These are phyloP conservation scores for Haplosporangium sp. DNA, from an alignment of 371 early-diverging fungal species.

Conservation along the genomic window DNA sequence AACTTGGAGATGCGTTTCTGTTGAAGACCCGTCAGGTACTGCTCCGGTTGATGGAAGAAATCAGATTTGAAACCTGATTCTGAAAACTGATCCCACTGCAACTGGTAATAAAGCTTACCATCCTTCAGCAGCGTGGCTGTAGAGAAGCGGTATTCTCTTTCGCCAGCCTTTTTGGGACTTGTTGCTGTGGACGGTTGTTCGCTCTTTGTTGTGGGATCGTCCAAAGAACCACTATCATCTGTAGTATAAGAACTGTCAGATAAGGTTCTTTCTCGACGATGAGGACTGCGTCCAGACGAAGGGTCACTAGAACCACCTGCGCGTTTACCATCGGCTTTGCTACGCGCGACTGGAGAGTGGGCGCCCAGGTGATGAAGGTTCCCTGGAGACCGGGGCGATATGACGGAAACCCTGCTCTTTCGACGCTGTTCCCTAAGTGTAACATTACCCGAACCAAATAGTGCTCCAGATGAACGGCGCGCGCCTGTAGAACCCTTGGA, in stretches of 20 bases:
- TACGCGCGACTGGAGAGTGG: constrained; percentile 1
- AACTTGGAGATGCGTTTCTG: constrained; percentile 52
- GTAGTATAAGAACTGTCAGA: constrained; percentile 55
- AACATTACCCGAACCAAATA: constrained; percentile 42
- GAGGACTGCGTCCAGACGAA: constrained; percentile 15
- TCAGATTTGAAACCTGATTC: constrained; percentile 40
- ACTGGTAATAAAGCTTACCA: constrained; percentile 57
- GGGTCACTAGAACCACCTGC: constrained; percentile 3
- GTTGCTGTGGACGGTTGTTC: constrained; percentile 4
- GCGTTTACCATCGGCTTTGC: constrained; percentile 50
- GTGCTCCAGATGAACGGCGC: constrained; percentile 32
- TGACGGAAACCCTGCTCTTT: constrained; percentile 25
- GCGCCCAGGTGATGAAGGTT: background rate
- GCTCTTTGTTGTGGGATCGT: constrained; percentile 3
- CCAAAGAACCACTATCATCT: constrained; percentile 38
- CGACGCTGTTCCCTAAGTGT: constrained; percentile 49
- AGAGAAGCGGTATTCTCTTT: constrained; percentile 51
- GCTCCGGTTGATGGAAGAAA: constrained; percentile 51
- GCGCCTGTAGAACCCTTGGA: constrained; percentile 31
- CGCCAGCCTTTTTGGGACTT: constrained; percentile 43
- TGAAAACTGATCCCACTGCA: constrained; percentile 52
- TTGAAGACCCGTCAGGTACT: constrained; percentile 49
- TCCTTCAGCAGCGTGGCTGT: constrained; percentile 56
- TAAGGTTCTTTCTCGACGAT: constrained; percentile 32
- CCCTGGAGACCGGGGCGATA: constrained; percentile 14